Percentiles rank a stretch among this genome's conserved stretches.
Conservation (phyloP, 805 yeast genomes). For the Blastobotrys terrestris region DNA sequence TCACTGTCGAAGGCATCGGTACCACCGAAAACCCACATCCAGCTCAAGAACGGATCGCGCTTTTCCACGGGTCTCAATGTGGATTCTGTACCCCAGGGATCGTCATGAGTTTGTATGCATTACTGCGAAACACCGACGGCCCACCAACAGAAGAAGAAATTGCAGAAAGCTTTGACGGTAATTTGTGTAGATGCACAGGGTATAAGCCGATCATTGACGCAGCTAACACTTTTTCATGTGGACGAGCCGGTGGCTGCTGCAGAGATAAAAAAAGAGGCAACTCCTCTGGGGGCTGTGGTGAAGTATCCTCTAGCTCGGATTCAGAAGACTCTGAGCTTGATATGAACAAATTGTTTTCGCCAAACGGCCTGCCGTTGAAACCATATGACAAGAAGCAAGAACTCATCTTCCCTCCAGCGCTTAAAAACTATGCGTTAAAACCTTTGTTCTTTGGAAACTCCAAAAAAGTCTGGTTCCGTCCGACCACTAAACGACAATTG, state of each 20-base stretch:
- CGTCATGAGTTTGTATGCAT: slow-evolving; percentile 42
- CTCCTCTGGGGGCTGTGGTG: slow-evolving; percentile 15
- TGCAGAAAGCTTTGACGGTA: slow-evolving; percentile 42
- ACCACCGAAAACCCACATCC: slow-evolving; percentile 38
- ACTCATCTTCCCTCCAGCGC: slow-evolving; percentile 36
- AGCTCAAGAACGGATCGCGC: slow-evolving; percentile 44
- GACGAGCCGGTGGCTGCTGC: slow-evolving; percentile 35
- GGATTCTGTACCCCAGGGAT: slow-evolving; percentile 49
- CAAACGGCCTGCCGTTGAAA: slow-evolving; percentile 38
- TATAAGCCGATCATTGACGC: slow-evolving; percentile 46
- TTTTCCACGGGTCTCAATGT: slow-evolving; percentile 46
- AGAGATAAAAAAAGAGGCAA: slow-evolving; percentile 22
- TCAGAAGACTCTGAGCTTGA: slow-evolving; percentile 5
- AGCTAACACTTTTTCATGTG: slow-evolving; percentile 39
- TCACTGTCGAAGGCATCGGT: slow-evolving; percentile 46
- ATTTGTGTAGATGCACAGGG: slow-evolving; percentile 45
- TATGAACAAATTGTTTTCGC: slow-evolving; percentile 23
- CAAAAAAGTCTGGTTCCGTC: slow-evolving; percentile 41
- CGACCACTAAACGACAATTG: slow-evolving; percentile 36
- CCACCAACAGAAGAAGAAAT: slow-evolving; percentile 35
- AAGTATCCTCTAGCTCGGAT: slow-evolving; percentile 3
- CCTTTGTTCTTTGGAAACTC: slow-evolving; percentile 35
- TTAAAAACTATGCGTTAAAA: slow-evolving; percentile 24
- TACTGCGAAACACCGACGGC: slow-evolving; percentile 34
- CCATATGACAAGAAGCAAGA: slow-evolving; percentile 37